Evolutionary conservation across 177 flowering plant genomes (phyloP).

Genomic region (Telopea speciosissima): DNA sequence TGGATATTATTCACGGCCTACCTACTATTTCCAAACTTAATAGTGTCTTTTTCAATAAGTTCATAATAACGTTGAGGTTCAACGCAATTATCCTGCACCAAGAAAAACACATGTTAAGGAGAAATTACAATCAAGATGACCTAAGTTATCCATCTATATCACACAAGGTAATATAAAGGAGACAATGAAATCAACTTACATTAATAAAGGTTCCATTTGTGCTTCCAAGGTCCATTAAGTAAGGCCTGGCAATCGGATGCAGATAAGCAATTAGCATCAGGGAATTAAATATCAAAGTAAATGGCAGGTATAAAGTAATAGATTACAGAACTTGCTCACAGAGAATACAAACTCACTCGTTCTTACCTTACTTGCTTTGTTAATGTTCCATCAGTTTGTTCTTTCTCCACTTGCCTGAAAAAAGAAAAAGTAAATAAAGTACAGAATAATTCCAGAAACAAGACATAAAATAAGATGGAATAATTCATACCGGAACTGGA

Average conservation of each 20-base stretch:
- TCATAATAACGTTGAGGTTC: conserved; percentile 94
- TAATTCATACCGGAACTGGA: conserved; percentile 64
- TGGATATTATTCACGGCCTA: conserved; percentile 22
- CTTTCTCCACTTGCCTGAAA: conserved; percentile 81
- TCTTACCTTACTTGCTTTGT: conserved; percentile 60
- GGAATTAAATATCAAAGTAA: neutral
- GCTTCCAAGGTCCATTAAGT: conserved; percentile 98
- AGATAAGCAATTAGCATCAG: conserved; percentile 13
- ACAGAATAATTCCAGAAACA: neutral
- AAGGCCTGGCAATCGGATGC: conserved; percentile 47
- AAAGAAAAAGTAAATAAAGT: conserved; percentile 7
- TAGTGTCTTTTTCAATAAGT: conserved; percentile 80
- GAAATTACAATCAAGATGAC: neutral
- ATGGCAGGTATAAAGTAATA: neutral
- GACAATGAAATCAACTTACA: conserved; percentile 36
- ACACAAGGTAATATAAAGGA: neutral
- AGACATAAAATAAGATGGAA: conserved; percentile 9
- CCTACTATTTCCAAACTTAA: conserved; percentile 96
- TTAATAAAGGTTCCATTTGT: conserved; percentile 90
- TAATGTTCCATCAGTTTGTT: conserved; percentile 72
- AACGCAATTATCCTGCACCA: conserved; percentile 69
- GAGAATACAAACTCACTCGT: neutral
- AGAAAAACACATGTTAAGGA: conserved; percentile 14
- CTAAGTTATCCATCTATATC: neutral
- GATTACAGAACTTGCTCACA: neutral